Evolutionary conservation across 2,329 filamentous ascomycete species (phyloP).

Genomic region (Arthroderma uncinatum): DNA sequence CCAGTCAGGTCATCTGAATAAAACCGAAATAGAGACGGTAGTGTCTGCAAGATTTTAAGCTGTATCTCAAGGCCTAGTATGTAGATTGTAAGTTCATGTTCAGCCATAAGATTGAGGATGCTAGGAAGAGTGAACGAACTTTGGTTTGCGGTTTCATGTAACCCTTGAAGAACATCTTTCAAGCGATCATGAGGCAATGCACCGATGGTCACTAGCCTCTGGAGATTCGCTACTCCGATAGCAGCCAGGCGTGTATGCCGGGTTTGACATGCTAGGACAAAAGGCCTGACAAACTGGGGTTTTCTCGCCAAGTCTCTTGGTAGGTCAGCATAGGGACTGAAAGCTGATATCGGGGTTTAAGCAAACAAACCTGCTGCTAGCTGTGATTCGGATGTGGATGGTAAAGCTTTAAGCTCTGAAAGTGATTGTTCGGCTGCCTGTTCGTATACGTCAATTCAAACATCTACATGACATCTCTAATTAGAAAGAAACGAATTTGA

Average conservation of each 20-base stretch:
- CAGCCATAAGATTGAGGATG: neutral
- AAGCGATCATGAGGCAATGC: constrained; percentile 69
- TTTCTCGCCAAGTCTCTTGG: constrained; percentile 66
- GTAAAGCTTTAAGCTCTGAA: constrained; percentile 70
- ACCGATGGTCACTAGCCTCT: constrained; percentile 71
- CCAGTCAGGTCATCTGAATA: constrained; percentile 73
- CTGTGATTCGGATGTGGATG: constrained; percentile 63
- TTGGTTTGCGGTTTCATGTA: constrained; percentile 67
- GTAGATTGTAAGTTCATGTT: constrained; percentile 16
- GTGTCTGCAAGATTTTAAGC: constrained; percentile 84
- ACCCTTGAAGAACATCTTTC: constrained; percentile 74
- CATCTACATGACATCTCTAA: neutral
- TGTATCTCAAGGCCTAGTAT: constrained; percentile 66
- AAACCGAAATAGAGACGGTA: constrained; percentile 82
- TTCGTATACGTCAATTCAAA: constrained; percentile 7
- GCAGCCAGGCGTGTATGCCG: constrained; percentile 82
- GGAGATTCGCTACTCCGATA: constrained; percentile 78
- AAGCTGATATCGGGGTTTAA: constrained; percentile 1
- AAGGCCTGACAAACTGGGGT: constrained; percentile 79
- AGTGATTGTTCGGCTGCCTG: constrained; percentile 89
- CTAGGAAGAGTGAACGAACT: constrained; percentile 38
- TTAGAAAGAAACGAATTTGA: neutral
- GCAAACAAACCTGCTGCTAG: constrained; percentile 52
- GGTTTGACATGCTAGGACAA: constrained; percentile 82
- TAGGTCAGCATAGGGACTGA: constrained; percentile 20